phyloP scores from a whole-genome alignment of 805 yeast species.

The Tetrapisispora phaffii region DNA sequence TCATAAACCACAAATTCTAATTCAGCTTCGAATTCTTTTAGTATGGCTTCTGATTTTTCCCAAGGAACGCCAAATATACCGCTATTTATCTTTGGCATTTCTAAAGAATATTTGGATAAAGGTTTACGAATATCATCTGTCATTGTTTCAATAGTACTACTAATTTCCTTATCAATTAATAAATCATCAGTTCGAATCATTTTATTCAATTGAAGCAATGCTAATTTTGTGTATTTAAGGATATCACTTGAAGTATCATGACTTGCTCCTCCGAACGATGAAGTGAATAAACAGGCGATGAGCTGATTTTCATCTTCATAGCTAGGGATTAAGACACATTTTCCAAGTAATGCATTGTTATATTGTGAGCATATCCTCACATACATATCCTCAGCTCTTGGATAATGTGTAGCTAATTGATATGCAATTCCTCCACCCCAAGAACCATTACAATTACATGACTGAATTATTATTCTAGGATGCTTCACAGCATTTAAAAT shows the following conservation, averaged over 20 bases:
- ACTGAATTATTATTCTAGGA: conserved; percentile 53
- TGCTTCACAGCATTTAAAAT: conserved; percentile 7
- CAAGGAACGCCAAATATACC: conserved; percentile 78
- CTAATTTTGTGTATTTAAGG: conserved; percentile 39
- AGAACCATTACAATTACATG: conserved; percentile 67
- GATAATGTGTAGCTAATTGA: conserved; percentile 44
- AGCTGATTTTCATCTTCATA: conserved; percentile 11
- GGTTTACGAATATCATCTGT: conserved; percentile 3
- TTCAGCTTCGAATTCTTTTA: conserved; percentile 24
- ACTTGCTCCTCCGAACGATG: conserved; percentile 39
- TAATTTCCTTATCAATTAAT: background rate
- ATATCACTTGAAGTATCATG: conserved; percentile 39
- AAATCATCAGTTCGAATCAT: conserved; percentile 1
- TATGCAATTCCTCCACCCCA: conserved; percentile 87
- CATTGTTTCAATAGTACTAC: background rate
- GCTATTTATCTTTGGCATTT: conserved; percentile 71
- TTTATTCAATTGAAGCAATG: conserved; percentile 38
- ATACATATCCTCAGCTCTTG: conserved; percentile 46
- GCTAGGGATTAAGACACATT: conserved; percentile 20
- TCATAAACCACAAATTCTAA: conserved; percentile 15
- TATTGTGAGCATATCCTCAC: conserved; percentile 16
- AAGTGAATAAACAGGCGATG: conserved; percentile 68
- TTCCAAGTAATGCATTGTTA: conserved; percentile 39
- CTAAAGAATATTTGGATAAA: conserved; percentile 24
- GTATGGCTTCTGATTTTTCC: conserved; percentile 50